phyloP scores from a whole-genome alignment of 257 asterid genomes.

The Salvia rosmarinus region DNA sequence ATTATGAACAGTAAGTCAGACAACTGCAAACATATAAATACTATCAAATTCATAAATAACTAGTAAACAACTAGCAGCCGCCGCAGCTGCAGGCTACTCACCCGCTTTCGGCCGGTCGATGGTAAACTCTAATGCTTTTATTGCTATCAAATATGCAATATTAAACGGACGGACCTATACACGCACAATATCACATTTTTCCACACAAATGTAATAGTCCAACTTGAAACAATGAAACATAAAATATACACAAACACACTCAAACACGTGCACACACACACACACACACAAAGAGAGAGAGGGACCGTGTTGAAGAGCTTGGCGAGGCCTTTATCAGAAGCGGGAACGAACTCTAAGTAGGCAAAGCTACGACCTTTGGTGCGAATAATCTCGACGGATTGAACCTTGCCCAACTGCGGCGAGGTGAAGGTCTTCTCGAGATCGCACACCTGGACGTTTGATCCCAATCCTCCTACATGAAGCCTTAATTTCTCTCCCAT shows the following conservation, averaged over 20 bases:
- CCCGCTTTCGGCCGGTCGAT: background rate
- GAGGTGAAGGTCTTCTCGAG: constrained; percentile 71
- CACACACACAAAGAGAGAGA: too few species aligned
- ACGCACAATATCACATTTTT: background rate
- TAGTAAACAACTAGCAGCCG: background rate
- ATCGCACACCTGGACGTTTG: constrained; percentile 59
- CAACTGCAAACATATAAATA: background rate
- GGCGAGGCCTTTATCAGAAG: constrained; percentile 82
- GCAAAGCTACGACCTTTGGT: constrained; percentile 86
- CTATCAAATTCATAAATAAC: background rate
- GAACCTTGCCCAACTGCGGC: constrained; percentile 71
- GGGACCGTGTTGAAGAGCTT: constrained; percentile 87
- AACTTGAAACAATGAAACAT: background rate
- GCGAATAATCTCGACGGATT: constrained; percentile 72
- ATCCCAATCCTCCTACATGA: constrained; percentile 80
- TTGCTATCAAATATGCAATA: background rate
- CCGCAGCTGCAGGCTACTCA: background rate
- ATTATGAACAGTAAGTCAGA: background rate
- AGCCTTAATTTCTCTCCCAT: constrained; percentile 59
- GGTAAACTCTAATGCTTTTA: background rate
- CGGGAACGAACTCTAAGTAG: constrained; percentile 71
- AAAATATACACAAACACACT: too few species aligned
- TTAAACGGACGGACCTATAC: background rate
- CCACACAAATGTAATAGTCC: background rate
- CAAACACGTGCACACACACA: too few species aligned